Base-by-base conservation (phyloP, 2,329 filamentous ascomycete species). In the Phaeoacremonium minimum region DNA sequence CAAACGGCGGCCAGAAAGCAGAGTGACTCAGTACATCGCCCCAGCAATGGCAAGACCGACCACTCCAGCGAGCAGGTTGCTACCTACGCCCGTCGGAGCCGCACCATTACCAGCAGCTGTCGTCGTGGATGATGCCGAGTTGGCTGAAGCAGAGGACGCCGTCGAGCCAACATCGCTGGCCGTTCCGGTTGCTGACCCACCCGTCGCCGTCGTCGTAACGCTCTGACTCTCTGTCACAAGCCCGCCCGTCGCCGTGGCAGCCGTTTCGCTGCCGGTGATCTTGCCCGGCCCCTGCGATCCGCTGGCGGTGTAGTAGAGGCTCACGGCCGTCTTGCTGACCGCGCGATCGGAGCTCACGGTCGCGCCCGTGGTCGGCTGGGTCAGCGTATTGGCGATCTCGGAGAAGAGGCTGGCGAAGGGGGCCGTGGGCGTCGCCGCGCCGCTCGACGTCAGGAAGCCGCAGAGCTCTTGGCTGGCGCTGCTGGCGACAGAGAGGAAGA, bases 231-330 rank as follows among this genome's bases (percentile, higher is more conserved):
- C n/a, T n/a, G n/a, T n/a, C n/a, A n/a, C n/a, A n/a, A n/a, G n/a
- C n/a, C n/a, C n/a, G n/a, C 39, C 46, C 14, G 51, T 57, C 26
- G 49, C 52, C 6, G 58, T 62, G 9, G 62, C 62, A 9, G 47
- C 49, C 15, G 58, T 53, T 7, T 61, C 62, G 28, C 51, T 56
- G 11, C 66, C 65, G 18, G 64, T 69, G 38, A 71, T 66, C 13
- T 47, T 36, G 14, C 67, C 67, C 2, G 59, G 56, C 0, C 65
- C 64, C 41, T 66, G 63, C 5, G 41, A 38, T 2, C 52, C 60
- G 15, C 43, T 58, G 3, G 57, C 48, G 6, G 65, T 69, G 48
- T 62, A 68, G 46, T 69, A 69, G 19, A 66, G 41, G 38, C 59
- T 64, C 9, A 66, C 56, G n/a, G 56, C 63, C 28, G 63, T 59